Evolutionary conservation across 2,329 filamentous ascomycete species (phyloP).

Genomic region (Parasarocladium wereldwijsianum): DNA sequence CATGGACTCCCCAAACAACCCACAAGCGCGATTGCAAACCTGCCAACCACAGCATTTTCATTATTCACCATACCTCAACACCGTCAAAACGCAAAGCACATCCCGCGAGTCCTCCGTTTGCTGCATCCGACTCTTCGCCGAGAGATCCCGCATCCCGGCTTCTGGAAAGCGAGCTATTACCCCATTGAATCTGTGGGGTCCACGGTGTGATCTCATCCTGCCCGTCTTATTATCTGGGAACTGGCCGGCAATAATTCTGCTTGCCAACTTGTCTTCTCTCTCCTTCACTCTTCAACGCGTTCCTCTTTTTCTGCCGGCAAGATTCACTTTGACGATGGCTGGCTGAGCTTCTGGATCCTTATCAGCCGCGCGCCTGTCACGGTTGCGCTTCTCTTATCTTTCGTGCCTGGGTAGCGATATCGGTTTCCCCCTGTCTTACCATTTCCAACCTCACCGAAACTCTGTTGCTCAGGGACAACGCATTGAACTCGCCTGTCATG

Average conservation of each 20-base stretch:
- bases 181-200: slow-evolving; percentile 1
- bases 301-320: slow-evolving; percentile 1
- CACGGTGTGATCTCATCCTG: not conserved
- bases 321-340: slow-evolving; percentile 3
- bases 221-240: slow-evolving; percentile 2
- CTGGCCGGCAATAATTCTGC: not conserved
- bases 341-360: slow-evolving; percentile 3
- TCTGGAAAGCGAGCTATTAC: not conserved
- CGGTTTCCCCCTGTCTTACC: not conserved
- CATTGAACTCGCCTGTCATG: not conserved
- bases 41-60: slow-evolving; percentile 1
- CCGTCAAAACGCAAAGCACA: not conserved
- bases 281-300: not conserved
- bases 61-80: slow-evolving; percentile 2
- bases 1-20: slow-evolving; percentile 7
- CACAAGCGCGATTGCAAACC: not conserved
- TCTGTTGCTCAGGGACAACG: slow-evolving; percentile 1
- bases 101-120: slow-evolving; percentile 1
- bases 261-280: too few species aligned
- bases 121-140: not conserved
- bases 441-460: not conserved
- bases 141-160: not conserved
- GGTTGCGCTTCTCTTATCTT: too few species aligned
- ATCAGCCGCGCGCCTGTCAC: slow-evolving; percentile 3
- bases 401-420: too few species aligned